Base-by-base conservation (phyloP, 805 yeast species). In the Huiozyma sinensis region DNA sequence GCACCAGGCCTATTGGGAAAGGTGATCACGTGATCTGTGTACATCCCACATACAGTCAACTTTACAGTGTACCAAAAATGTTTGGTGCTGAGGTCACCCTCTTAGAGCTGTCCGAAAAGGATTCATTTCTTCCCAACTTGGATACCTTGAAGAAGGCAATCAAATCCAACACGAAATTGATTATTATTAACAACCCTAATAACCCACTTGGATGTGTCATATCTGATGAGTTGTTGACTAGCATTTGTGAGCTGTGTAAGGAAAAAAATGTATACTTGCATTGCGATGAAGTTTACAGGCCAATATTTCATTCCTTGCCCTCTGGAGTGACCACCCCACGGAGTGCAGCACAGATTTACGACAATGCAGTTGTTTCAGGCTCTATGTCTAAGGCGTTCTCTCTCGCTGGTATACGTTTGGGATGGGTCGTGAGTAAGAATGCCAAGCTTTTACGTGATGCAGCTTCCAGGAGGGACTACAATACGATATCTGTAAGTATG, bases 351-450 rank as follows among this genome's bases (percentile, higher is more conserved):
- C 60, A 65, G 32, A 53, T 73, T 27, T 71, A 71, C 46, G 64
- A 62, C 2, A 67, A 65, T 46, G 69, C 72, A 5, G 63, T 75
- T 34, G 64, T 70, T 7, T 72, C 78, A 1, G 66, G 74, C 3
- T 73, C 78, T 6, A 67, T 69, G 63, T 73, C 78, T n/a, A 75
- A 75, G 51, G 75, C 77, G 3, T 75, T 68, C 50, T 65, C 77
- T 1, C 56, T 72, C 40, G 79, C 80, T 7, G 80, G 80, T 5
- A 57, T 73, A 28, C 57, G 80, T 39, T 41, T 74, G 24, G 79
- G 81, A 6, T 75, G 80, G 80, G 57, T 74, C 8, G 71, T 66
- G 5, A 54, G 71, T 6, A 57, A 60, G 30, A 65, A 70, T 51
- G 42, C 42, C 17, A 44, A 44, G 4, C 46, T 70, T 5, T 44